phyloP scores from a whole-genome alignment of 2,329 filamentous ascomycete genomes.

The Penicillium sp. region DNA sequence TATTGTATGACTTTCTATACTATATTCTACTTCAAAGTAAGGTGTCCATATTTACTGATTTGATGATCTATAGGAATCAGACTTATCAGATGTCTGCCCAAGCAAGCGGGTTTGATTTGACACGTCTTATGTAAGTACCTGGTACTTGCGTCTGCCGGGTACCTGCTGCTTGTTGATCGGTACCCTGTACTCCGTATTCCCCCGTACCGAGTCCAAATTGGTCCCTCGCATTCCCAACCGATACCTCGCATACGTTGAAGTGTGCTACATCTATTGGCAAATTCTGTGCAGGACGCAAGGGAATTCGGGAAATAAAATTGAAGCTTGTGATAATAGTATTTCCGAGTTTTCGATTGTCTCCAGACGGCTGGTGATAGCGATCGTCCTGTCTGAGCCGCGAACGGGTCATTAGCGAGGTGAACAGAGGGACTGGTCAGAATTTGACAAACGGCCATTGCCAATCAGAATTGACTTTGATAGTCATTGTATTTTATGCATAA shows the following conservation, averaged over 20 bases:
- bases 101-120: neutral
- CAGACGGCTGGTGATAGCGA: conserved; percentile 16
- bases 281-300: conserved; percentile 11
- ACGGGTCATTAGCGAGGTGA: conserved; percentile 11
- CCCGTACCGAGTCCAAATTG: neutral
- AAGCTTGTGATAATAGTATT: neutral
- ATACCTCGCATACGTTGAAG: conserved; percentile 9
- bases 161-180: neutral
- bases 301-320: conserved; percentile 4
- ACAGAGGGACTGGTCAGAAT: conserved; percentile 5
- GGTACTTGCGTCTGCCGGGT: neutral
- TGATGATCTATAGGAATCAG: neutral
- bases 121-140: neutral
- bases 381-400: conserved; percentile 9
- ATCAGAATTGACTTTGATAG: neutral
- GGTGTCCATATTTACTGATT: neutral
- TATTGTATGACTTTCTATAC: neutral
- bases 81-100: conserved; percentile 1
- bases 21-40: neutral
- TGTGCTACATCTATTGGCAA: neutral
- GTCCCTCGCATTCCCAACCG: conserved; percentile 8
- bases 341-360: neutral
- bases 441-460: neutral
- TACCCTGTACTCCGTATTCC: neutral
- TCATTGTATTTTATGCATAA: neutral